Conservation (phyloP, 176 grass and related monocot genomes). For the Triticum timopheevii region DNA sequence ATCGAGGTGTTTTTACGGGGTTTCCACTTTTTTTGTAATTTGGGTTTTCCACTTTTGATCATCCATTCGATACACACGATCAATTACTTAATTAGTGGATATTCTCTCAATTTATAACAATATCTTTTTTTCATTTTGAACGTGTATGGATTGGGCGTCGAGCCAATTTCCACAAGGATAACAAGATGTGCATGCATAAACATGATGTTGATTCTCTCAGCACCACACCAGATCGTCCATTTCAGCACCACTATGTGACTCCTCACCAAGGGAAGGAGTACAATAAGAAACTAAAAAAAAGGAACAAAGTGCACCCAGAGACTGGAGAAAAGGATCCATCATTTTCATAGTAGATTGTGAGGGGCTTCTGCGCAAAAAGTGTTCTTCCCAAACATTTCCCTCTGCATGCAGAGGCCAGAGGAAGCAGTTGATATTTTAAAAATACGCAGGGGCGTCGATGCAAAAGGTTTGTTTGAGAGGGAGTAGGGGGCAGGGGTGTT, state of each 20-base stretch:
- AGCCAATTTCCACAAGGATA: neutral
- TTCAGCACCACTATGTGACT: neutral
- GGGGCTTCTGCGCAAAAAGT: neutral
- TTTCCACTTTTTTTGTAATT: neutral
- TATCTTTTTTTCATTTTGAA: neutral
- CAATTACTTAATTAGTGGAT: neutral
- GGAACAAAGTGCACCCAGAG: neutral
- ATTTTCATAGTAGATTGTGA: neutral
- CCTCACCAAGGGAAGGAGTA: neutral
- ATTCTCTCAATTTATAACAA: neutral
- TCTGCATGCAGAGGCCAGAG: neutral
- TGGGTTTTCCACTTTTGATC: neutral
- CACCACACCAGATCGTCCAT: neutral
- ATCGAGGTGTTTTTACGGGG: neutral
- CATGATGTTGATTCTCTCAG: neutral
- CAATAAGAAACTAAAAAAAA: neutral
- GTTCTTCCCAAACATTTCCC: neutral
- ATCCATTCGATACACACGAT: neutral
- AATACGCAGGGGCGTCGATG: accelerated
- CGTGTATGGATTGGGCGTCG: neutral
- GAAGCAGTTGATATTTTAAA: neutral
- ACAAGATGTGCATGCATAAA: neutral
- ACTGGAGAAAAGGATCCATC: neutral
- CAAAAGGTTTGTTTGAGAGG: neutral
- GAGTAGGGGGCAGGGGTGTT: neutral